Base-by-base conservation (phyloP, 2,329 filamentous ascomycete species). In the Cladosporium sp. region DNA sequence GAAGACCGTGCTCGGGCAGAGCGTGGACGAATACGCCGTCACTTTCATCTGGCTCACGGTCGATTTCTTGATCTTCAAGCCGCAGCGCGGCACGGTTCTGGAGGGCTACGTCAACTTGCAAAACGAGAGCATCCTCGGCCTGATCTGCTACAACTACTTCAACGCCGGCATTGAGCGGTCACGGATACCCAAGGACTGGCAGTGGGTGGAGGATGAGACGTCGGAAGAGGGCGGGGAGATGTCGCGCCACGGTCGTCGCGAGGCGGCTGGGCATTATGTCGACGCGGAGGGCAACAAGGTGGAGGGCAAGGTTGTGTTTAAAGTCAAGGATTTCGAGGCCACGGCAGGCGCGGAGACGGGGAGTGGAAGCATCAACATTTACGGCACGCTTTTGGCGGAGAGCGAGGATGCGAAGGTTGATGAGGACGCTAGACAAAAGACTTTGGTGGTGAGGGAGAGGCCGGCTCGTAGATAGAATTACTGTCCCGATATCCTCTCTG, bases 11-110 rank as follows among this genome's bases (percentile, higher is more conserved):
- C 70, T 78, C 19, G 66, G 73, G 12, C 65, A 60, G 30, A 77
- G 53, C 65, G 76, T 88, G 36, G 84, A 88, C 70, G 93, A 97
- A 70, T 95, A 91, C 64, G 89, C 87, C 7, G 88, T 89, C 19
- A 85, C 85, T 18, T 96, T 88, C 64, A 82, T 88, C 42, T 97
- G 92, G 85, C 80, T 95, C 18, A 96, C 89, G 0, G 89, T 86
- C 1, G 89, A 95, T 18, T 87, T 96, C 55, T 77, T 95, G 39
- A 73, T 97, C 15, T 95, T 96, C 66, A 80, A 86, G 27, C 92
- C 93, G 0, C 75, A 78, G 47, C 80, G 81, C 40, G 88, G 88
- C 30, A 82, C 84, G 7, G 83, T 80, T 69, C 79, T 97, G 64
- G 85, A 91, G 58, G 93, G 89, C 9, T 84, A 79, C 58, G 80